Conservation (phyloP, 805 yeast genomes). For the Wickerhamiella azymoides region DNA sequence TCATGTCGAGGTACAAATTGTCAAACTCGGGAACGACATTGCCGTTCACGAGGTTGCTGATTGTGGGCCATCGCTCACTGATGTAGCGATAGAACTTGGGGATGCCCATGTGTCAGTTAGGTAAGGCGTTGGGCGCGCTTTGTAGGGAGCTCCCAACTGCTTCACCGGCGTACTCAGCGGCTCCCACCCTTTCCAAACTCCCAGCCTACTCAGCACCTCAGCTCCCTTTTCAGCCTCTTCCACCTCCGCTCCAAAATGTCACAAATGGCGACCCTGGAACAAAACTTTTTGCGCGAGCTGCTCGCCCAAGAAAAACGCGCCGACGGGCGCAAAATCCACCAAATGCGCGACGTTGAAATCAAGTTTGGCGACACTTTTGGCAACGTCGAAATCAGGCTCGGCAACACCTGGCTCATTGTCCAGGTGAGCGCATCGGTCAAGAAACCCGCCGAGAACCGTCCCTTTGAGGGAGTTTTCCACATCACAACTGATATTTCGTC, state of each 20-base stretch:
- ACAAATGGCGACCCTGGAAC: conserved; percentile 36
- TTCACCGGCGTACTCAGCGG: too few species aligned
- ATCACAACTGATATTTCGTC: conserved; percentile 80
- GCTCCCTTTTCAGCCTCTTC: neutral
- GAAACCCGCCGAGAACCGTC: conserved; percentile 78
- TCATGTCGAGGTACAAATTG: conserved; percentile 92
- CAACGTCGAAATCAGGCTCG: conserved; percentile 63
- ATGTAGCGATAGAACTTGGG: conserved; percentile 94
- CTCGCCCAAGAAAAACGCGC: conserved; percentile 44
- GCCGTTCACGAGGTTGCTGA: conserved; percentile 72
- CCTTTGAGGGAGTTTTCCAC: conserved; percentile 80
- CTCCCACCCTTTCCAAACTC: too few species aligned
- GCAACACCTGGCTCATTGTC: conserved; percentile 58
- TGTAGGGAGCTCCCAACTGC: too few species aligned
- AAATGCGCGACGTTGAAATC: conserved; percentile 54
- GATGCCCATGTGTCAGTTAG: conserved; percentile 47
- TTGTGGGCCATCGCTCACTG: conserved; percentile 97
- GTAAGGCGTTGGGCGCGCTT: too few species aligned
- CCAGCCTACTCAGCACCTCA: neutral
- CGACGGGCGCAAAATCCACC: conserved; percentile 54
- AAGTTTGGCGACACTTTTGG: conserved; percentile 53
- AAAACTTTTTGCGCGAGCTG: conserved; percentile 45
- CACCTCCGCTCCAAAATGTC: neutral
- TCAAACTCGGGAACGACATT: conserved; percentile 86
- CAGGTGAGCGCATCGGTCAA: conserved; percentile 63